These are phyloP conservation scores for Colletotrichum chrysophilum DNA, from an alignment of 2,329 filamentous ascomycete genomes.

Conservation along the genomic window DNA sequence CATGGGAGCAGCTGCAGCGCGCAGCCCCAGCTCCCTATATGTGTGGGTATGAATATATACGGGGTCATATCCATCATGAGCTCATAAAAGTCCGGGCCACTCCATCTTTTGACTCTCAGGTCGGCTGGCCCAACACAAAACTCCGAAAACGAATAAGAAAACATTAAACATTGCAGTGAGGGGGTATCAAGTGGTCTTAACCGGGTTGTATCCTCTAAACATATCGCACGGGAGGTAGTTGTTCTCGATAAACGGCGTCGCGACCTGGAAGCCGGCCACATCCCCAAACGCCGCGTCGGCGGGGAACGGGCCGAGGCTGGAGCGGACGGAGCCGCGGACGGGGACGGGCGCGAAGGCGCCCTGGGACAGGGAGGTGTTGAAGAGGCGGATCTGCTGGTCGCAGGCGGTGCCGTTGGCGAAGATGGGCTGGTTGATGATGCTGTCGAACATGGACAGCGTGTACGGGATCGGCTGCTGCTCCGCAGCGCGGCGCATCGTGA, in stretches of 20 bases:
- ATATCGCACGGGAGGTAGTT: slow-evolving; percentile 24
- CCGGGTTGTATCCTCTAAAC: slow-evolving; percentile 21
- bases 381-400: slow-evolving; percentile 49
- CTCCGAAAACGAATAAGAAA: neutral
- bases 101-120: neutral
- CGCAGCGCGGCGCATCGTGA: slow-evolving; percentile 23
- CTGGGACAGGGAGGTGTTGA: slow-evolving; percentile 47
- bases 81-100: neutral
- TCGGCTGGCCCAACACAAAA: neutral
- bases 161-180: neutral
- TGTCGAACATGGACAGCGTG: slow-evolving; percentile 48
- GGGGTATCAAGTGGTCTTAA: slow-evolving; percentile 19
- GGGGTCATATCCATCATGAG: neutral
- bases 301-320: slow-evolving; percentile 30
- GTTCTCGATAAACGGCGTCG: slow-evolving; percentile 24
- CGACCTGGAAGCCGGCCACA: slow-evolving; percentile 19
- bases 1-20: neutral
- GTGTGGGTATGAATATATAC: neutral
- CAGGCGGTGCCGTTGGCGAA: slow-evolving; percentile 46
- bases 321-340: slow-evolving; percentile 27
- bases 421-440: slow-evolving; percentile 60
- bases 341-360: slow-evolving; percentile 29
- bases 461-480: slow-evolving; percentile 29
- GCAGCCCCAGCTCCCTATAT: neutral
- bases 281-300: neutral